phyloP scores from a whole-genome alignment of 805 yeast genomes.

The Kurtzmaniella cleridarum region DNA sequence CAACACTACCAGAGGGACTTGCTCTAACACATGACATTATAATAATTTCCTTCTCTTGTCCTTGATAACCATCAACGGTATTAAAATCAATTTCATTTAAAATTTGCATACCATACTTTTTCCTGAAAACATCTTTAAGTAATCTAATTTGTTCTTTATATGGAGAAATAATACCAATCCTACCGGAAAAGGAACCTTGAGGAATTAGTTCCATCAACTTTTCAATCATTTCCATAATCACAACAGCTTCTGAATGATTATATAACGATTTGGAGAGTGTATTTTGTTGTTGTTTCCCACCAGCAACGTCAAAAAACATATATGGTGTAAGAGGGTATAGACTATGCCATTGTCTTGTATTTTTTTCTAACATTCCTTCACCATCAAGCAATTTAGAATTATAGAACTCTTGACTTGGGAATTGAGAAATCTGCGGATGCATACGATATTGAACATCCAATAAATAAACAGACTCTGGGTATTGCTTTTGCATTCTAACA shows the following conservation, averaged over 20 bases:
- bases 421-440: constrained; percentile 88
- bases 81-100: constrained; percentile 74
- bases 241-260: constrained; percentile 65
- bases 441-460: constrained; percentile 93
- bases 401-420: constrained; percentile 85
- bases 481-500: constrained; percentile 80
- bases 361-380: constrained; percentile 55
- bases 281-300: constrained; percentile 58
- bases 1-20: constrained; percentile 59
- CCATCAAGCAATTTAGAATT: constrained; percentile 72
- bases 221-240: constrained; percentile 62
- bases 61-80: constrained; percentile 97
- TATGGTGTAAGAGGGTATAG: constrained; percentile 61
- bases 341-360: constrained; percentile 72
- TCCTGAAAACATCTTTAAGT: constrained; percentile 52
- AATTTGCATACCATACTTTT: constrained; percentile 58
- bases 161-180: constrained; percentile 89
- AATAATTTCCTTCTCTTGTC: constrained; percentile 93
- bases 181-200: constrained; percentile 53
- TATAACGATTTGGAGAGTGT: constrained; percentile 61
- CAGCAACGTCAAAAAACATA: constrained; percentile 62
- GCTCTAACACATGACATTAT: constrained; percentile 96
- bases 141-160: constrained; percentile 79
- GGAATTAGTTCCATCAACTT: constrained; percentile 47
- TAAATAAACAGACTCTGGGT: constrained; percentile 58